Evolutionary conservation across 208 protist genomes (phyloP).

Genomic region (Trypanosoma lewisi): DNA sequence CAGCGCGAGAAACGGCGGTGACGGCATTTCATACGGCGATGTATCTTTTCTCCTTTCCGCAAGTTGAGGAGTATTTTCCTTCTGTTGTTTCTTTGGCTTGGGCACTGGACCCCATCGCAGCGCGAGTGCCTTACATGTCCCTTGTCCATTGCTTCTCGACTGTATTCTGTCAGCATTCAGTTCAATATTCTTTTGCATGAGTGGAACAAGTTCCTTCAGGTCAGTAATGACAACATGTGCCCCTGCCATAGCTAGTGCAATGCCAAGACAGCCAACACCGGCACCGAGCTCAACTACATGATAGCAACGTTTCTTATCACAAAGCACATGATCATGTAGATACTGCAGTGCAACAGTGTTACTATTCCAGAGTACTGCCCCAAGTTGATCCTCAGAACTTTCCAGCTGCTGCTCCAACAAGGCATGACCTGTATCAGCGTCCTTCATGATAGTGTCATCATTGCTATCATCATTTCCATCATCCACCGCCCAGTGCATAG

Average conservation of each 20-base stretch:
- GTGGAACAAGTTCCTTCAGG: conserved; percentile 80
- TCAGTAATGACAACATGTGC: conserved; percentile 73
- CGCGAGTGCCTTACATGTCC: conserved; percentile 52
- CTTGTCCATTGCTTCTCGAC: conserved; percentile 32
- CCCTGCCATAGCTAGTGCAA: conserved; percentile 81
- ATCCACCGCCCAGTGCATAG: conserved; percentile 79
- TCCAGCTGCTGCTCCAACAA: conserved; percentile 53
- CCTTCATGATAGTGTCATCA: background rate
- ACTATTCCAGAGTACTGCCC: conserved; percentile 89
- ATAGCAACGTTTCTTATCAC: background rate
- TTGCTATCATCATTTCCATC: conserved; percentile 19
- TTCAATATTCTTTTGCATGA: conserved; percentile 75
- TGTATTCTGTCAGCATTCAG: conserved; percentile 49
- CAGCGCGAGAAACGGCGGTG: conserved; percentile 35
- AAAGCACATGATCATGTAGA: conserved; percentile 64
- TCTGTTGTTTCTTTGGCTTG: conserved; percentile 31
- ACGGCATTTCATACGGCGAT: conserved; percentile 22
- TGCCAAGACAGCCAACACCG: conserved; percentile 85
- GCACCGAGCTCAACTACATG: conserved; percentile 78
- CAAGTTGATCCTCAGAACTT: conserved; percentile 80
- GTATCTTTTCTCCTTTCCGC: background rate
- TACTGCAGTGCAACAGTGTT: conserved; percentile 68
- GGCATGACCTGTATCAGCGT: conserved; percentile 14
- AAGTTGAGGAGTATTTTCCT: background rate
- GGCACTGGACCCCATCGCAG: conserved; percentile 79